Evolutionary conservation across 352 stramenopile genomes (phyloP).

Genomic region (Pythium coloratum): DNA sequence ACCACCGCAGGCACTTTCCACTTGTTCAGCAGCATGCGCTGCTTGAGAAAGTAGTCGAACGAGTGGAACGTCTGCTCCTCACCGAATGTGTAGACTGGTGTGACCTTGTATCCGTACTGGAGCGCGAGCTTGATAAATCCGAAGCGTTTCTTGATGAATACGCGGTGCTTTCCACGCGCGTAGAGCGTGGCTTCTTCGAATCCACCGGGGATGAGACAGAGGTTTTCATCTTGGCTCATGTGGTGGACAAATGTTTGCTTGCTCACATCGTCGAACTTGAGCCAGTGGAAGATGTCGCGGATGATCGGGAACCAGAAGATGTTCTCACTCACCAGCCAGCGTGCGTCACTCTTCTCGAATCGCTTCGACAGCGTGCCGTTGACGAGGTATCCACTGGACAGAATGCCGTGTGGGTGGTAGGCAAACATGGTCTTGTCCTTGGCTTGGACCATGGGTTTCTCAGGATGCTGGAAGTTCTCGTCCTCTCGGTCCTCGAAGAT

Average conservation of each 20-base stretch:
- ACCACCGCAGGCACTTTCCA: conserved; percentile 83
- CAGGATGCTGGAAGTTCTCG: conserved; percentile 8
- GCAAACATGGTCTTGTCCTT: conserved; percentile 51
- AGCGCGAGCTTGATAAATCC: conserved; percentile 94
- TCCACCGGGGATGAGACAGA: conserved; percentile 87
- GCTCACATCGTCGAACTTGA: conserved; percentile 51
- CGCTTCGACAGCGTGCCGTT: conserved; percentile 55
- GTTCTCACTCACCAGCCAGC: conserved; percentile 67
- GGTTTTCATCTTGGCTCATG: conserved; percentile 57
- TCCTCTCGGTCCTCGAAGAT: conserved; percentile 46
- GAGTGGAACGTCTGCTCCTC: conserved; percentile 89
- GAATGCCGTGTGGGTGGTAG: conserved; percentile 70
- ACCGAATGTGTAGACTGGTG: conserved; percentile 92
- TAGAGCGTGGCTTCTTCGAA: conserved; percentile 95
- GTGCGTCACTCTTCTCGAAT: conserved; percentile 45
- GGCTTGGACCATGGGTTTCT: conserved; percentile 36
- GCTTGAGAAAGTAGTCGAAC: conserved; percentile 74
- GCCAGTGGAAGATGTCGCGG: conserved; percentile 68
- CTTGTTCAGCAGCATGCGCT: conserved; percentile 80
- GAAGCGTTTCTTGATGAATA: conserved; percentile 90
- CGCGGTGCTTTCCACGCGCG: conserved; percentile 72
- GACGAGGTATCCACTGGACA: conserved; percentile 50
- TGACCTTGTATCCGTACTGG: conserved; percentile 88
- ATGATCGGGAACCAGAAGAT: conserved; percentile 73
- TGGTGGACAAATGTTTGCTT: conserved; percentile 51